Conservation (phyloP, 2,329 filamentous ascomycete genomes). For the Aspergillus sp. region DNA sequence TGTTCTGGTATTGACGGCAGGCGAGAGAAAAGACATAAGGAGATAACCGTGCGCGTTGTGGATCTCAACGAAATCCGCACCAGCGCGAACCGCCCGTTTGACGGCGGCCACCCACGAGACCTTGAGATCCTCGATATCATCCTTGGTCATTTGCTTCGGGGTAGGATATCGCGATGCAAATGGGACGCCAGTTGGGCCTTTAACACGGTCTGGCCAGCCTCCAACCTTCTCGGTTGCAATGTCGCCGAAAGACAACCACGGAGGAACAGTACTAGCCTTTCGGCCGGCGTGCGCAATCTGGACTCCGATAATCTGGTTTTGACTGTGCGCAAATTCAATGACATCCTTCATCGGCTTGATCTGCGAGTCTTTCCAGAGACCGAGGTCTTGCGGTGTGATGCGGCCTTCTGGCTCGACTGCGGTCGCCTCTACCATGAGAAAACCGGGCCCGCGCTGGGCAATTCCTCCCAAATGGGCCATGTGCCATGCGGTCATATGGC, state of each 20-base stretch:
- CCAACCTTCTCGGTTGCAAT: slow-evolving; percentile 52
- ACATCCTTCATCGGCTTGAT: slow-evolving; percentile 67
- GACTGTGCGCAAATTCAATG: slow-evolving; percentile 76
- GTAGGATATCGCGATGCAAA: slow-evolving; percentile 62
- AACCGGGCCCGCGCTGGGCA: slow-evolving; percentile 69
- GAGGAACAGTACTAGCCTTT: slow-evolving; percentile 60
- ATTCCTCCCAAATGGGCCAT: slow-evolving; percentile 79
- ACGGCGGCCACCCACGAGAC: slow-evolving; percentile 60
- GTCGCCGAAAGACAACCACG: slow-evolving; percentile 45
- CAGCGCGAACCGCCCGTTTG: slow-evolving; percentile 63
- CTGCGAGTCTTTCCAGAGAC: slow-evolving; percentile 83
- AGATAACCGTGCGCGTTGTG: slow-evolving; percentile 81
- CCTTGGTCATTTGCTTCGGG: slow-evolving; percentile 67
- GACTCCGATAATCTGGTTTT: slow-evolving; percentile 73
- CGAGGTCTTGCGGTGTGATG: slow-evolving; percentile 63
- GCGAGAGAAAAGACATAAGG: slow-evolving; percentile 68
- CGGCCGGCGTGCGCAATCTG: slow-evolving; percentile 79
- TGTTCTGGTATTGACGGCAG: slow-evolving; percentile 67
- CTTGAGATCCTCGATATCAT: slow-evolving; percentile 68
- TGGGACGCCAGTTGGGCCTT: slow-evolving; percentile 51
- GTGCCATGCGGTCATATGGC: slow-evolving; percentile 78
- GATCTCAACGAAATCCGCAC: slow-evolving; percentile 77
- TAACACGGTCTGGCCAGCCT: slow-evolving; percentile 45
- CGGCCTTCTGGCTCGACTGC: slow-evolving; percentile 72
- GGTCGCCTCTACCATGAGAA: slow-evolving; percentile 77